A percentile compares a stretch with the other conserved stretches of the same genome.
Evolutionary conservation across 495 filamentous ascomycete species (phyloP).

Genomic region (Aspergillus sclerotiicarbonarius): DNA sequence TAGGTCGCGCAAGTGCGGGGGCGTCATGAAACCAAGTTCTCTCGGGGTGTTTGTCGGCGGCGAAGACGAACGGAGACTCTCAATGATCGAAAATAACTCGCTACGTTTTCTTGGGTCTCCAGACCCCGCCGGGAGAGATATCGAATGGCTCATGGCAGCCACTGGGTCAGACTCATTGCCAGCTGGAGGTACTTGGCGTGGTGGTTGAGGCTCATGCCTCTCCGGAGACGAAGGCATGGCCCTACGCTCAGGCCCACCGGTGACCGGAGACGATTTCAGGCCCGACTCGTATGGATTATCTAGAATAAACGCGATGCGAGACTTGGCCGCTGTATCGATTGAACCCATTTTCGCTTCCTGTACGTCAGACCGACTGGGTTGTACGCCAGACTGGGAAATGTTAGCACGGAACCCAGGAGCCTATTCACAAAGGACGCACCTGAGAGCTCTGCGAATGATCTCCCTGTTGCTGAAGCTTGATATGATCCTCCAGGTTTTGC

Average conservation of each 20-base stretch:
- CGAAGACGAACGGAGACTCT: conserved; percentile 64
- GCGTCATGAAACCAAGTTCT: conserved; percentile 38
- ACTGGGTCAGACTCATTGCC: conserved; percentile 1
- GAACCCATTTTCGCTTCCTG: conserved; percentile 12
- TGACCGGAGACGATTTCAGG: conserved; percentile 31
- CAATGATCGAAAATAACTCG: conserved; percentile 67
- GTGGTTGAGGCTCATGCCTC: conserved; percentile 13
- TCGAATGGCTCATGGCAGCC: not conserved
- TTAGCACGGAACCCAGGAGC: not conserved
- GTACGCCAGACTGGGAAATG: not conserved
- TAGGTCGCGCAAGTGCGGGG: conserved; percentile 30
- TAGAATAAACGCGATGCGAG: conserved; percentile 17
- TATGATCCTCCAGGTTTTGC: conserved; percentile 39
- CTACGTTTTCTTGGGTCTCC: conserved; percentile 53
- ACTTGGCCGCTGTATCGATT: conserved; percentile 14
- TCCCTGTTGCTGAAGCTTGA: conserved; percentile 39
- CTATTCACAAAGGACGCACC: conserved; percentile 9
- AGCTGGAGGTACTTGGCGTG: conserved; percentile 12
- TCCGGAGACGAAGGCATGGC: conserved; percentile 6
- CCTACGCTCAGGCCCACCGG: conserved; percentile 8
- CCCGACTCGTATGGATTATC: conserved; percentile 15
- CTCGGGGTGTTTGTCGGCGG: conserved; percentile 29
- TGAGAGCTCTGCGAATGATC: conserved; percentile 28
- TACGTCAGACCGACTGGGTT: not conserved
- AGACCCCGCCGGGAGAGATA: not conserved